Evolutionary conservation across 1,284 basidiomycete genomes (phyloP), one percentile per base, ranked within the genome.

Genomic region (Cryptococcus depauperatus): DNA sequence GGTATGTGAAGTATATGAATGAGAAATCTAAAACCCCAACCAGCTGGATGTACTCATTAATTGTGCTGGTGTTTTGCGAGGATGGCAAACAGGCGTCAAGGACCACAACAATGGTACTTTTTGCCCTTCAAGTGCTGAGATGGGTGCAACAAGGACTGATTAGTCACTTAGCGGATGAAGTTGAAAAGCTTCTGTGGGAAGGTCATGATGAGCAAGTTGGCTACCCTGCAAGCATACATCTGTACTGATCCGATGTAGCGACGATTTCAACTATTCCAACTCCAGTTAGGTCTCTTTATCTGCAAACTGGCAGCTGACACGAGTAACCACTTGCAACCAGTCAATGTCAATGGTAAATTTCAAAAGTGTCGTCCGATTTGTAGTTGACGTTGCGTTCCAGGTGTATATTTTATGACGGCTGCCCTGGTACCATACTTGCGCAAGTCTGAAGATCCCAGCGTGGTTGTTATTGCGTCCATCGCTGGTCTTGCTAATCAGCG

Each of bases 401-500:
- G 57, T 27, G 57, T 59, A 16, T 69, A 69, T 57, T 70, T 68
- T 43, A 56, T 62, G 19, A 70, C 68, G 16, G 57, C 60, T 14
- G 59, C 58, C 1, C 57, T 65, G 23, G 50, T 67, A 16, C 67
- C 68, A 1, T 56, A 67, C 2, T 55, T 70, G 3, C 39, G 52
- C 40, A 66, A 68, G 53, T 61, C 64, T 5, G 50, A 55, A n/a
- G 52, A 57, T 30, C 57, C 58, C 5, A 59, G 52, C 11, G 67
- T 70, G n/a, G 48, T 66, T 44, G 58, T 66, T 37, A 68, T 70
- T 34, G 61, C 66, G 2, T 66, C 63, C 9, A 63, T 70, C 35
- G 68, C 64, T 1, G 66, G 59, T 11, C 50, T 62, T 22, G 59
- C 61, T 21, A 59, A 63, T 34, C 65, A 68, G 46, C 56, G 66